Evolutionary conservation across 306 rosid species (phyloP).

Genomic region (Lablab purpureus): DNA sequence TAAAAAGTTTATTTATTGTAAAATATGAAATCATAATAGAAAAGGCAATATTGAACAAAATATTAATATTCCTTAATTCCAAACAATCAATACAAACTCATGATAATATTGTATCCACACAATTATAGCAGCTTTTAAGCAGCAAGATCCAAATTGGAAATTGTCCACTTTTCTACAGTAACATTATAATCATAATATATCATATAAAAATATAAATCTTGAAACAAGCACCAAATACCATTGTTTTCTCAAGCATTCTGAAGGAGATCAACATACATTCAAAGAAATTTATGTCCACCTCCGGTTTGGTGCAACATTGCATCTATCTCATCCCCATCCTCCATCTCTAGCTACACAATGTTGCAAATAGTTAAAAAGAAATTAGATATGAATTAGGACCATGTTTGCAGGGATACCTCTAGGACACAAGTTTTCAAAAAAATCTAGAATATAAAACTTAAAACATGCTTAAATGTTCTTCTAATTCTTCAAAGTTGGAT

Average conservation of each 20-base stretch:
- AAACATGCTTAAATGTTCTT: too few relatives aligned
- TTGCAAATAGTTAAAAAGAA: neutral
- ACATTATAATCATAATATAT: neutral
- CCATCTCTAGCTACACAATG: slow-evolving; percentile 47
- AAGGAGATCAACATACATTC: neutral
- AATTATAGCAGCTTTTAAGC: neutral
- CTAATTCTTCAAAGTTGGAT: too few relatives aligned
- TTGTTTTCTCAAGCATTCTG: slow-evolving; percentile 13
- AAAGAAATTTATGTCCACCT: slow-evolving; percentile 26
- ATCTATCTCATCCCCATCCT: slow-evolving; percentile 52
- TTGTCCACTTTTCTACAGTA: neutral
- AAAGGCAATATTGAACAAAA: neutral
- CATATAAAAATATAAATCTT: neutral
- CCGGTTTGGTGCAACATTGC: slow-evolving; percentile 50
- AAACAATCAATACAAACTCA: slow-evolving; percentile 19
- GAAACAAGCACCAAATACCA: slow-evolving; percentile 25
- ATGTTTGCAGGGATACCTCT: neutral
- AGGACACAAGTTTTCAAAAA: neutral
- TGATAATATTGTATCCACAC: neutral
- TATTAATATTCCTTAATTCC: neutral
- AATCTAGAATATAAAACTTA: neutral
- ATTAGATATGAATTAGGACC: neutral
- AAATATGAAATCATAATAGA: neutral
- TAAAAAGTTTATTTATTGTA: neutral
- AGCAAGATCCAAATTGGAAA: slow-evolving; percentile 6